Percentiles rank a stretch among this genome's conserved stretches.
These are phyloP conservation scores for Eucalyptus decipiens DNA, from an alignment of 345 rosid genomes.

Conservation along the genomic window DNA sequence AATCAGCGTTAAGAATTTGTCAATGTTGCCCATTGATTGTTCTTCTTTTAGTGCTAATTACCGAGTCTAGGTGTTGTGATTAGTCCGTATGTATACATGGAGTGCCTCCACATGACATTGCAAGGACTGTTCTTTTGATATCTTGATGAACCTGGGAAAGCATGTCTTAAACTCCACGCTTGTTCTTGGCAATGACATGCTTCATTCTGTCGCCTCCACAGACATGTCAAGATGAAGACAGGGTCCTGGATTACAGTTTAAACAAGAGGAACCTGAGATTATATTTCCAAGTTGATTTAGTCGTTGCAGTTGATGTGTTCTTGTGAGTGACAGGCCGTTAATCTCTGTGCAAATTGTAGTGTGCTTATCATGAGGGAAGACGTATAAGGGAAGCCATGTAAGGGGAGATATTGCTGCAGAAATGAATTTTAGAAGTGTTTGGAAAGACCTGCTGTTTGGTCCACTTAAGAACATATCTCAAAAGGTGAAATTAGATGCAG, in stretches of 20 bases:
- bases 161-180: background rate
- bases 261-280: background rate
- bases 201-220: background rate
- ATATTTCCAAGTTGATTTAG: background rate
- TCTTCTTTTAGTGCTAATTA: background rate
- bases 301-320: background rate
- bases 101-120: background rate
- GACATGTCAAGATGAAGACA: background rate
- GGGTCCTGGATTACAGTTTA: background rate
- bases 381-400: background rate
- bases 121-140: background rate
- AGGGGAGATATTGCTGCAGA: background rate
- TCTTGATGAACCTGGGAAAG: background rate
- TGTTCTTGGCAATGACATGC: background rate
- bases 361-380: background rate
- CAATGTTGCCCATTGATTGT: background rate
- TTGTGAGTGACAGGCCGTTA: background rate
- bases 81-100: background rate
- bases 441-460: background rate
- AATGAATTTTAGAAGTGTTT: background rate
- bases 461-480: background rate
- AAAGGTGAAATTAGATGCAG: background rate
- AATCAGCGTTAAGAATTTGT: background rate
- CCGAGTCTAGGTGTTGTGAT: background rate
- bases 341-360: background rate